Evolutionary conservation across 441 rosid species (phyloP), one percentile per base, ranked within the genome.

Genomic region (Erodium moschatum): DNA sequence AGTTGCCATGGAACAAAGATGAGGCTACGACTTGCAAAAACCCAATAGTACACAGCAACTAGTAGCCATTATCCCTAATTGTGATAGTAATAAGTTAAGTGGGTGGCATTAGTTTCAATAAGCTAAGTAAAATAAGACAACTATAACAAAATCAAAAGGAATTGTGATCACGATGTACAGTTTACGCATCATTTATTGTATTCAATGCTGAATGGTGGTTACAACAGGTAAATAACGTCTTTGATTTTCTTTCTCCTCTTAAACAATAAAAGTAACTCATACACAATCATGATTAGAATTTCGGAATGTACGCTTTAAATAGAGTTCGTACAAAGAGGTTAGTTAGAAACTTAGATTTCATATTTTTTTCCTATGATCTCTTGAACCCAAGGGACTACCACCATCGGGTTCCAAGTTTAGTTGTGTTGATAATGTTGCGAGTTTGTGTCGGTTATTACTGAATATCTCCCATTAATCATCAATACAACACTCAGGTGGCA

Each of bases 81-180:
- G 4, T 33, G 6, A 33, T 33, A 33, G 6, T 58, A 70, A 63
- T 4, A 48, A 62, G 4, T 13, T 35, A 66, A 54, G 60, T 29
- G 27, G 29, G 12, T 5, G 31, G 27, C 9, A 40, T 12, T 24
- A 69, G 20, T 3, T 52, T 62, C 38, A 11, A 1, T 48, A 29
- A 21, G 44, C 68, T 21, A 66, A 18, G 65, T 64, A 54, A 19
- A 31, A 50, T 6, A 66, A 69, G 40, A 2, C 20, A 62, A 62
- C 67, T 65, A 16, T 27, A 13, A 33, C 11, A 33, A 64, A 33
- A 63, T 29, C 11, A 63, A 24, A 27, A 61, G 35, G 21, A 20
- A 7, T 6, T 20, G 4, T 50, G n/a, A 3, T 20, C 64, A 63
- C 15, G 31, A 33, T 35, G 33, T 0, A 15, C 35, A 24, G 65